Percentiles rank a stretch among this genome's conserved stretches.
These are phyloP conservation scores for Xylaria venustula DNA, from an alignment of 495 filamentous ascomycete genomes.

Conservation along the genomic window DNA sequence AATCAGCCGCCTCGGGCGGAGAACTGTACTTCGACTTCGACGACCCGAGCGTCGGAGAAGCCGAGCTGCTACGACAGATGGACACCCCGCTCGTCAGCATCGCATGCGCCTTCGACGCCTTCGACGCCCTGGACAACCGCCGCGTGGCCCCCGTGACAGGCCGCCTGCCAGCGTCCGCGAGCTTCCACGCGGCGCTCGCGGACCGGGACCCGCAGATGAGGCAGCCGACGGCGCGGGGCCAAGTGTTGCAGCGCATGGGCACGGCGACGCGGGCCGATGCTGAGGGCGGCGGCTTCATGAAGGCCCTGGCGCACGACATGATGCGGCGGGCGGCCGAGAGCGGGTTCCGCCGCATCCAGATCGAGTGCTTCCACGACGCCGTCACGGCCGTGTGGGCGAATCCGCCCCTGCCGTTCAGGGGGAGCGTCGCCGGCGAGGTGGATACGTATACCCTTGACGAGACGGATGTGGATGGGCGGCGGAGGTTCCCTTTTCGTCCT, in stretches of 20 bases:
- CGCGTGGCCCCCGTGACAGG: conserved; percentile 27
- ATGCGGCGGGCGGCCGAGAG: conserved; percentile 32
- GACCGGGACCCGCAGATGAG: conserved; percentile 22
- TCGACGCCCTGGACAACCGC: conserved; percentile 28
- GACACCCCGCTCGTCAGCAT: conserved; percentile 46
- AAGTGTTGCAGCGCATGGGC: conserved; percentile 40
- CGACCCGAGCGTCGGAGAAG: conserved; percentile 4
- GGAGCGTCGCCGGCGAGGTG: conserved; percentile 1
- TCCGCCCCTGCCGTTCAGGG: conserved; percentile 36
- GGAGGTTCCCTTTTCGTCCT: conserved; percentile 1
- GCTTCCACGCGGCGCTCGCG: conserved; percentile 19
- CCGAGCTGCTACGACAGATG: conserved; percentile 33
- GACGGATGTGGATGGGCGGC: neutral
- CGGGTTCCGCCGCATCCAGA: conserved; percentile 38
- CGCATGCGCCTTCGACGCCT: conserved; percentile 37
- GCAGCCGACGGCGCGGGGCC: conserved; percentile 23
- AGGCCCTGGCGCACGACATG: conserved; percentile 32
- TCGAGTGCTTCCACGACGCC: conserved; percentile 33
- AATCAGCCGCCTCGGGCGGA: conserved; percentile 33
- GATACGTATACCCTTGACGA: conserved; percentile 5
- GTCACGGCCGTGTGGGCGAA: conserved; percentile 34
- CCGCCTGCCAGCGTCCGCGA: conserved; percentile 31
- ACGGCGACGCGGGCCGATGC: conserved; percentile 37
- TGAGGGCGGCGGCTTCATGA: conserved; percentile 35
- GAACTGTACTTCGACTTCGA: conserved; percentile 36